Conservation (phyloP, 2,329 filamentous ascomycete genomes). For the Arthrobotrys sphaeroides region DNA sequence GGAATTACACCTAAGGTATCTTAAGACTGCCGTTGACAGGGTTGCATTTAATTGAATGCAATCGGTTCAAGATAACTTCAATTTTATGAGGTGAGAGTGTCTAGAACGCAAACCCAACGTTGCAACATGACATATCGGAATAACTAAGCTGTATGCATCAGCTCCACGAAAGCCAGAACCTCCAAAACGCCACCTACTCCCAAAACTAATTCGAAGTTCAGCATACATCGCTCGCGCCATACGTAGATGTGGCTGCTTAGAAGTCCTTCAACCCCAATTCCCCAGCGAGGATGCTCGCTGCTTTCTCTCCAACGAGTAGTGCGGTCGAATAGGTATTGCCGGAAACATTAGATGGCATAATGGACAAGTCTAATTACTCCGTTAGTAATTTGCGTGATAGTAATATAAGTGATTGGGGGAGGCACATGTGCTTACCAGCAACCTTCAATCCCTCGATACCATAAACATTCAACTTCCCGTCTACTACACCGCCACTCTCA, state of each 20-base stretch:
- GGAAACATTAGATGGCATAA: slow-evolving; percentile 57
- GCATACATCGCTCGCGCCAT: too few species aligned
- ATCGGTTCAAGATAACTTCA: too few species aligned
- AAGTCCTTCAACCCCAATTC: slow-evolving; percentile 56
- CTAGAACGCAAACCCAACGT: too few species aligned
- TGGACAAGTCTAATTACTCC: slow-evolving; percentile 56
- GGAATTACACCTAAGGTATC: too few species aligned
- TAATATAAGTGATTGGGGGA: background rate
- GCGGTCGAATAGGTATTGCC: slow-evolving; percentile 65
- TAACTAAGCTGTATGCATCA: too few species aligned
- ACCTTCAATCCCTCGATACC: slow-evolving; percentile 63
- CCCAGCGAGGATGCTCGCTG: slow-evolving; percentile 59
- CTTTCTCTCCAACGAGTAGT: slow-evolving; percentile 64
- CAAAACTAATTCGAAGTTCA: too few species aligned
- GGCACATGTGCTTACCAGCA: slow-evolving; percentile 59
- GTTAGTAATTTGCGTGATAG: background rate
- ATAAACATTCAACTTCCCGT: slow-evolving; percentile 63
- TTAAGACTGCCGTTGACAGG: too few species aligned
- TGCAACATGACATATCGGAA: too few species aligned
- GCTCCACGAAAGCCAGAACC: too few species aligned
- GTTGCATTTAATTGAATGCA: too few species aligned
- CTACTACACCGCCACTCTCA: slow-evolving; percentile 63
- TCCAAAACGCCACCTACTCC: too few species aligned
- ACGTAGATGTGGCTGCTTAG: background rate
- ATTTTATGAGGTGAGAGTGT: too few species aligned